A percentile compares a stretch with the other conserved stretches of the same genome.
phyloP scores from a whole-genome alignment of 768 basidiomycete genomes.

The Amanita exitialis region DNA sequence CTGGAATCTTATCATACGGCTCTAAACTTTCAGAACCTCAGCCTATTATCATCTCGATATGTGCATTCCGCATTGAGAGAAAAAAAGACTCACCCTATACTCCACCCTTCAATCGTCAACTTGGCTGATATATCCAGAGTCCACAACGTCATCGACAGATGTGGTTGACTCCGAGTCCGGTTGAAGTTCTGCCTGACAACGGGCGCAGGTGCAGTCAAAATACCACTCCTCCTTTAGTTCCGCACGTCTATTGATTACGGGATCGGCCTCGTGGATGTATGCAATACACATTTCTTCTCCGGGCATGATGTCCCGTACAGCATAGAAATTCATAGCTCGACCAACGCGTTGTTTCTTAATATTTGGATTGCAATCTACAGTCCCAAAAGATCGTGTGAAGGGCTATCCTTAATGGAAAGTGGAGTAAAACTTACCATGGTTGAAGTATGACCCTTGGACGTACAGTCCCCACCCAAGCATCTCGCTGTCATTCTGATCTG shows the following conservation, averaged over 20 bases:
- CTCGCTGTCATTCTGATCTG: conserved; percentile 34
- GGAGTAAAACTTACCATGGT: conserved; percentile 38
- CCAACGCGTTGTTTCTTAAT: conserved; percentile 27
- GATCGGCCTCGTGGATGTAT: conserved; percentile 24
- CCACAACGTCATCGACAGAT: background rate
- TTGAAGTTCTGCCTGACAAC: conserved; percentile 13
- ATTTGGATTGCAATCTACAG: conserved; percentile 11
- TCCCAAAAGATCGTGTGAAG: background rate
- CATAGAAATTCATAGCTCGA: conserved; percentile 27
- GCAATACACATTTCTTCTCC: conserved; percentile 38
- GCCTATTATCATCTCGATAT: background rate
- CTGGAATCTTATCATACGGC: too few relatives aligned
- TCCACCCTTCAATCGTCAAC: background rate
- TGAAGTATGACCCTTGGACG: conserved; percentile 54
- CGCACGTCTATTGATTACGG: conserved; percentile 9
- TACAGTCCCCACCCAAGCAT: conserved; percentile 63
- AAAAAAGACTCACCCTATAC: background rate
- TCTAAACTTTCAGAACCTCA: too few relatives aligned
- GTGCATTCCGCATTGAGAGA: background rate
- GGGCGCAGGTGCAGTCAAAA: conserved; percentile 15
- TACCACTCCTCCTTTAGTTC: conserved; percentile 15
- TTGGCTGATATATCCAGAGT: conserved; percentile 4
- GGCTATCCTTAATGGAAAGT: conserved; percentile 8
- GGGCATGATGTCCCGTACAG: conserved; percentile 19
- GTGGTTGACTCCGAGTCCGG: background rate